A percentile compares a stretch with the other conserved stretches of the same genome.
Evolutionary conservation across 208 protist species (phyloP).

Genomic region (Acanthamoeba triangularis): DNA sequence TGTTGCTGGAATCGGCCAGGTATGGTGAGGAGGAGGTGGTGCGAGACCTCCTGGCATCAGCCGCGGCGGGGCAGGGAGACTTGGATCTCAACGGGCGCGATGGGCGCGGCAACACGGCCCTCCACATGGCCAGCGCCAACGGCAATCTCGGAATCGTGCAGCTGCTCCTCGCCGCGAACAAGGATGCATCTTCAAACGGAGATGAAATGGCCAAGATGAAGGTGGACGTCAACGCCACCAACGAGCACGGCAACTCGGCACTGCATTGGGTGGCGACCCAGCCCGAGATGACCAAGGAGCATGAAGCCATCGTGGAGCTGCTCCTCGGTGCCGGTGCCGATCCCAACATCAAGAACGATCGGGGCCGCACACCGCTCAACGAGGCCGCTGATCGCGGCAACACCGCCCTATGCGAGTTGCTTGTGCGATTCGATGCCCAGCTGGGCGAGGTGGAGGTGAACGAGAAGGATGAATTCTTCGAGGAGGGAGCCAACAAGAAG

Average conservation of each 20-base stretch:
- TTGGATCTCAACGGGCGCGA: constrained; percentile 25
- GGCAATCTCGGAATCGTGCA: constrained; percentile 51
- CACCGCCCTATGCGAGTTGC: not conserved
- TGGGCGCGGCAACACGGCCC: constrained; percentile 32
- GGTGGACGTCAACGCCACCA: not conserved
- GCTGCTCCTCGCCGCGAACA: not conserved
- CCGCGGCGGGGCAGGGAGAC: not conserved
- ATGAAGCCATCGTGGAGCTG: not conserved
- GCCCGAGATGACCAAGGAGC: not conserved
- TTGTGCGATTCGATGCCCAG: not conserved
- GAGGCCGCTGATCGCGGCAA: not conserved
- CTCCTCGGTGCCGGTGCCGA: constrained; percentile 1
- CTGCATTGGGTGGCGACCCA: constrained; percentile 17
- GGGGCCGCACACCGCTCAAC: constrained; percentile 5
- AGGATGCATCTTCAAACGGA: not conserved
- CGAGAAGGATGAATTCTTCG: constrained; percentile 12
- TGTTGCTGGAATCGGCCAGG: not conserved
- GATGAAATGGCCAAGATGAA: not conserved
- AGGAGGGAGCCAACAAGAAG: not conserved
- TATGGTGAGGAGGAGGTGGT: constrained; percentile 59
- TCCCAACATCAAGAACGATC: constrained; percentile 12
- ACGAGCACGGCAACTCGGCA: constrained; percentile 23
- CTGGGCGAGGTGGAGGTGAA: not conserved
- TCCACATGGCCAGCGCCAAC: constrained; percentile 64
- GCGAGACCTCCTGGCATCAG: not conserved